Conservation (phyloP, 768 basidiomycete species). For the Rhodotorula toruloides region DNA sequence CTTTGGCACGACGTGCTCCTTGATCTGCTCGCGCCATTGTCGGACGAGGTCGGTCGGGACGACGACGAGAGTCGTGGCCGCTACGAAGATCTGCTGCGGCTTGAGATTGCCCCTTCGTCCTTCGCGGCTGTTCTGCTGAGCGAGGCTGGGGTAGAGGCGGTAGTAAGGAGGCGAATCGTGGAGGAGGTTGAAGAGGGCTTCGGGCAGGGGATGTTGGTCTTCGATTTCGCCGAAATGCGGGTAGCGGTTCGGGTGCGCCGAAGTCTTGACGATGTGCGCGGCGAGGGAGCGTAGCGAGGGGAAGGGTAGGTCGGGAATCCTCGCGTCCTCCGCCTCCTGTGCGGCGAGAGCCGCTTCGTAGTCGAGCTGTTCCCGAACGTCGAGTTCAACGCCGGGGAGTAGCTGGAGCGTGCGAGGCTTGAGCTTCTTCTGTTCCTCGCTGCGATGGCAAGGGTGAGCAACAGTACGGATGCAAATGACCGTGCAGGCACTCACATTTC, state of each 20-base stretch:
- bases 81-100: slow-evolving; percentile 41
- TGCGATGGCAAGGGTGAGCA: background rate
- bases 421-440: slow-evolving; percentile 6
- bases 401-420: slow-evolving; percentile 11
- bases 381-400: slow-evolving; percentile 7
- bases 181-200: background rate
- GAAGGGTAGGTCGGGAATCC: background rate
- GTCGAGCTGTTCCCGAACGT: background rate
- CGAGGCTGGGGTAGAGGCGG: slow-evolving; percentile 10
- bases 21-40: slow-evolving; percentile 46
- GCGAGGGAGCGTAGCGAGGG: slow-evolving; percentile 18
- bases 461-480: background rate
- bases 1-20: slow-evolving; percentile 40
- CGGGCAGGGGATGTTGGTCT: background rate
- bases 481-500: slow-evolving; percentile 8
- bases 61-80: slow-evolving; percentile 44
- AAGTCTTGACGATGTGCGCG: slow-evolving; percentile 10
- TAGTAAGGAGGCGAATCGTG: slow-evolving; percentile 23
- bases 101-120: slow-evolving; percentile 7
- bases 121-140: slow-evolving; percentile 34
- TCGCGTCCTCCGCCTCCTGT: background rate
- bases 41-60: slow-evolving; percentile 45
- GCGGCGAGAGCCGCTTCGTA: background rate
- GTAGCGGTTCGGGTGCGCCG: slow-evolving; percentile 1
- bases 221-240: slow-evolving; percentile 1